These are phyloP conservation scores for Citrus sp. DNA, from an alignment of 345 rosid genomes.

Conservation along the genomic window DNA sequence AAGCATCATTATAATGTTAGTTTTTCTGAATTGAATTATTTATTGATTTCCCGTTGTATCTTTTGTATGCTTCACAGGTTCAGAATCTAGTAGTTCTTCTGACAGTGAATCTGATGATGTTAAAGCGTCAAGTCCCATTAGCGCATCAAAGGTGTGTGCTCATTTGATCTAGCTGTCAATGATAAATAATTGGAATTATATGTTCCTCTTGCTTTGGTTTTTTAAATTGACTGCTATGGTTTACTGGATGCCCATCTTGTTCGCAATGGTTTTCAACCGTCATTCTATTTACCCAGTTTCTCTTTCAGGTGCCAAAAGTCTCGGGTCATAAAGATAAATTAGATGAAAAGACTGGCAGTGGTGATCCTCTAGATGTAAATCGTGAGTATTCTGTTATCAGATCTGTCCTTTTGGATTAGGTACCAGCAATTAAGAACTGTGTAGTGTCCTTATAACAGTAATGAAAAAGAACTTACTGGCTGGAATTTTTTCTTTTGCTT, in stretches of 20 bases:
- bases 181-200: background rate
- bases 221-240: background rate
- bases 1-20: background rate
- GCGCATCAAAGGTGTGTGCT: conserved; percentile 41
- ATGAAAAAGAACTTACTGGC: background rate
- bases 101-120: conserved; percentile 52
- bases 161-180: background rate
- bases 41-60: background rate
- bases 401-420: background rate
- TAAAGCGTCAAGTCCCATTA: conserved; percentile 37
- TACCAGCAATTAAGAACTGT: background rate
- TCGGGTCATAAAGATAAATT: conserved; percentile 38
- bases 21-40: conserved; percentile 3
- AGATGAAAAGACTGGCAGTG: conserved; percentile 37
- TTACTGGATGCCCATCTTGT: background rate
- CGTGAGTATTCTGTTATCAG: conserved; percentile 49
- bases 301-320: conserved; percentile 42
- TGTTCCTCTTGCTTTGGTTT: background rate
- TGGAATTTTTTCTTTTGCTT: background rate
- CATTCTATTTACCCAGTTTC: background rate
- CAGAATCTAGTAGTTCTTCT: conserved; percentile 55
- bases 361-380: conserved; percentile 36
- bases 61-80: conserved; percentile 36
- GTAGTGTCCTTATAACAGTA: background rate
- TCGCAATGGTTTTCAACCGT: background rate